Evolutionary conservation across 352 stramenopile genomes (phyloP), one percentile per base, ranked within the genome.

Genomic region (Pythium brachiatum): DNA sequence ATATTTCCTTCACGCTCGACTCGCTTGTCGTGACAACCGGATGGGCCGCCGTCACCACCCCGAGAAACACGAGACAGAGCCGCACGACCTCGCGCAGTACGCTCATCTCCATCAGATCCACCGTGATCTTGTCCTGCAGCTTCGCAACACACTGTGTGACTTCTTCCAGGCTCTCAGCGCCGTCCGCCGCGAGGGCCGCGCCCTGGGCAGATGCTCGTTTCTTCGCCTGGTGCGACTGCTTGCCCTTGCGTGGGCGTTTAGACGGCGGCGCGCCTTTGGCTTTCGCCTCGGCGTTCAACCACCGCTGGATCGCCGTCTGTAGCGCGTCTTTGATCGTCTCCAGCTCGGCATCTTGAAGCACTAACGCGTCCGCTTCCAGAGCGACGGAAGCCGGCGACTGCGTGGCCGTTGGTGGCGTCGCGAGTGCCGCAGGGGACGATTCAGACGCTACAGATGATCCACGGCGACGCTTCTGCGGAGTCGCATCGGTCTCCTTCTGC

Each of bases 1-100:
- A 44, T 15, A 71, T 84, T 15, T 68, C 60, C 8, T 74, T 68
- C 18, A 87, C 48, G 82, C 66, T 15, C 3, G 9, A 36, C n/a
- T 46, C 15, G 29, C 0, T 16, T 76, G 47, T 6, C n/a, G 6
- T 15, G 20, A 34, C 12, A 11, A 70, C 23, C 3, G 75, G 15
- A 25, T 88, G 74, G 15, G 80, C 71, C 2, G 71, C 75, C 32
- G 79, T 70, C 43, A 88, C 46, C 13, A 78, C 58, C 15, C 70
- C 63, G 29, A 66, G 75, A 50, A 85, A 76, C 29, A 56, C 41
- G 23, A 88, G 44, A 51, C 71, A 75, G 38, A 91, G 68, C 20
- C 61, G 75, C 32, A 85, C 62, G 27, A 82, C 60, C 46, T 89
- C 82, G 6, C 43, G 39, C 23, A 89, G 54, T 23, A 73, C 69